Conservation (phyloP, 164 flowering plant genomes). For the Paratinospora sagittata region DNA sequence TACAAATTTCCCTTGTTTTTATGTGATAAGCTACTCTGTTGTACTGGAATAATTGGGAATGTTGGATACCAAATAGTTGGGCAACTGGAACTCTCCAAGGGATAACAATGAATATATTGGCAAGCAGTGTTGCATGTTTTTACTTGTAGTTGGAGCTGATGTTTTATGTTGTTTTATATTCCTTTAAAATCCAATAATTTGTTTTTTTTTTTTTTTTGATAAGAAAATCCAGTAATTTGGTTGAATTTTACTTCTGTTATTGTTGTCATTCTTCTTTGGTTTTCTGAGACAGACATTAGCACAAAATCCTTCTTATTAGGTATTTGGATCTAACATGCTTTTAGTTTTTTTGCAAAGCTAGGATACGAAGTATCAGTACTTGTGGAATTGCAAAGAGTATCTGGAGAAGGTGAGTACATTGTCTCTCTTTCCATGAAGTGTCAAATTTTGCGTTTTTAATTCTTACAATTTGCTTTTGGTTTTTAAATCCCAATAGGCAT, state of each 20-base stretch:
- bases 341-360: constrained; percentile 43
- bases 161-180: not conserved
- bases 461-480: not conserved
- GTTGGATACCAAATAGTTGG: not conserved
- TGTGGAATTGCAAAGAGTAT: constrained; percentile 92
- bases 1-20: not conserved
- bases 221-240: no score
- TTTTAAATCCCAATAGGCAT: constrained; percentile 1
- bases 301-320: not conserved
- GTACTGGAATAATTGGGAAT: not conserved
- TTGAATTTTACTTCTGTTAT: not conserved
- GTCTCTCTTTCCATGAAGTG: not conserved
- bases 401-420: constrained; percentile 4
- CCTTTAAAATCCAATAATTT: not conserved
- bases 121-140: not conserved
- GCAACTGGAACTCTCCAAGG: no score
- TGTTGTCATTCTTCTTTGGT: not conserved
- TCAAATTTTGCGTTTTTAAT: not conserved
- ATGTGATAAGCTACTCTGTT: not conserved
- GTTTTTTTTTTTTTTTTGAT: no score
- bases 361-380: constrained; percentile 78
- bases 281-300: not conserved
- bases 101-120: not conserved
- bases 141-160: not conserved
- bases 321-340: not conserved